Conservation (phyloP, 352 stramenopile genomes). For the Pseudoperonospora humuli region DNA sequence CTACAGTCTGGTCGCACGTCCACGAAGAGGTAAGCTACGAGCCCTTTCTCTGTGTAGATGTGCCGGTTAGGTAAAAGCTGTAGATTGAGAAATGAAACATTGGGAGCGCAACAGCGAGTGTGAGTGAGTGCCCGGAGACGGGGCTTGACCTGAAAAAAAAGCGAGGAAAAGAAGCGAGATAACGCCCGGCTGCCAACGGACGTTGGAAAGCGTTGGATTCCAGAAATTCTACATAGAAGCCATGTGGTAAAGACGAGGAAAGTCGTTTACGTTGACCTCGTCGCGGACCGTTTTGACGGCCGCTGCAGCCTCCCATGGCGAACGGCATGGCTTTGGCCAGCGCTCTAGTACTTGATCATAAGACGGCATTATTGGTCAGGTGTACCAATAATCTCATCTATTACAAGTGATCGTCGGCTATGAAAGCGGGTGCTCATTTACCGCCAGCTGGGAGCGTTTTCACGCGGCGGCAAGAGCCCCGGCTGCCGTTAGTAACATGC, state of each 20-base stretch:
- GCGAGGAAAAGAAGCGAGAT: conserved; percentile 25
- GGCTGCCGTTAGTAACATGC: conserved; percentile 22
- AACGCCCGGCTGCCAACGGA: conserved; percentile 24
- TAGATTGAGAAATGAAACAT: conserved; percentile 20
- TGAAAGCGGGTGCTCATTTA: conserved; percentile 10
- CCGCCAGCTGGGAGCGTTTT: conserved; percentile 12
- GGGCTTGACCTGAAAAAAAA: conserved; percentile 29
- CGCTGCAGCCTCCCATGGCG: conserved; percentile 7
- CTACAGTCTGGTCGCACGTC: conserved; percentile 23
- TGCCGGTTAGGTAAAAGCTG: conserved; percentile 6
- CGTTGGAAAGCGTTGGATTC: conserved; percentile 13
- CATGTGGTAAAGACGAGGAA: no score
- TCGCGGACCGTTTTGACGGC: conserved; percentile 6
- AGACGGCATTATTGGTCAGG: conserved; percentile 12
- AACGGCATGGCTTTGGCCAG: background rate
- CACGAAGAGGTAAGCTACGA: conserved; percentile 13
- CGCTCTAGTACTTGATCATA: conserved; percentile 2
- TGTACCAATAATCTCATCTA: conserved; percentile 5
- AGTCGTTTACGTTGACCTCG: background rate
- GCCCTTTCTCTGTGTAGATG: conserved; percentile 10
- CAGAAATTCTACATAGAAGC: conserved; percentile 19
- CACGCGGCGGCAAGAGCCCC: background rate
- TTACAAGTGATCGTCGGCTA: background rate
- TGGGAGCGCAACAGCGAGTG: background rate
- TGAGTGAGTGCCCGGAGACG: conserved; percentile 19